These are phyloP conservation scores for Sporobolomyces roseus DNA, from an alignment of 768 basidiomycete species.

Conservation along the genomic window DNA sequence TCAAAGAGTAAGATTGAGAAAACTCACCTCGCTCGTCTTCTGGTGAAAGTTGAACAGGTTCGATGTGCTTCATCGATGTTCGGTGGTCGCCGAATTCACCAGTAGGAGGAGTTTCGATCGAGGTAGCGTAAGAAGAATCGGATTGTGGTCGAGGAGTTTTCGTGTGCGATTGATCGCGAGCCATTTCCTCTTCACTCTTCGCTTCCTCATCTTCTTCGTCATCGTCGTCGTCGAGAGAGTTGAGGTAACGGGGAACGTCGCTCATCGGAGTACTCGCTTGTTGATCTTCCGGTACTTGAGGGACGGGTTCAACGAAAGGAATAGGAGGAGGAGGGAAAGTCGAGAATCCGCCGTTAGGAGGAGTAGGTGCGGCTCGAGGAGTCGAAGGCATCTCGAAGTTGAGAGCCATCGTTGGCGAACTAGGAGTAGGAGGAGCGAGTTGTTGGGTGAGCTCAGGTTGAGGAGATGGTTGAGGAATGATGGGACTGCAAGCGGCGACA, in stretches of 20 bases:
- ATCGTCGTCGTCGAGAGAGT: slow-evolving; percentile 9
- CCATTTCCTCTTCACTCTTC: not conserved
- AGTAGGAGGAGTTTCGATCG: slow-evolving; percentile 4
- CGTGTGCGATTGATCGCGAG: slow-evolving; percentile 5
- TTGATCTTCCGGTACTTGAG: not conserved
- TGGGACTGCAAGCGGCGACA: not conserved
- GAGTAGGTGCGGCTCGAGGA: slow-evolving; percentile 3
- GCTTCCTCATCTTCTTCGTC: slow-evolving; percentile 1
- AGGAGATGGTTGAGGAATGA: no score
- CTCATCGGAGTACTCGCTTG: no score
- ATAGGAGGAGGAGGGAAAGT: not conserved
- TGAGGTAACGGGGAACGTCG: slow-evolving; percentile 1
- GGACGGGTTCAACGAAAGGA: not conserved
- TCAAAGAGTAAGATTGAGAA: not conserved
- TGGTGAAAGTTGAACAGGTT: not conserved
- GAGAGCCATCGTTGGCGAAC: slow-evolving; percentile 10
- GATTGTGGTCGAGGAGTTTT: slow-evolving; percentile 7
- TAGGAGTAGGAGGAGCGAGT: slow-evolving; percentile 1
- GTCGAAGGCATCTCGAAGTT: not conserved
- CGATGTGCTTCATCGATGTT: not conserved
- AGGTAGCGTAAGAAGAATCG: slow-evolving; percentile 14
- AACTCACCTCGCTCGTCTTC: slow-evolving; percentile 24
- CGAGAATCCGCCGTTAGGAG: not conserved
- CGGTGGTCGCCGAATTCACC: not conserved
- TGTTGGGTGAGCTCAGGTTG: no score